phyloP scores from a whole-genome alignment of 768 basidiomycete genomes.

The Kwoniella mangroviensis region DNA sequence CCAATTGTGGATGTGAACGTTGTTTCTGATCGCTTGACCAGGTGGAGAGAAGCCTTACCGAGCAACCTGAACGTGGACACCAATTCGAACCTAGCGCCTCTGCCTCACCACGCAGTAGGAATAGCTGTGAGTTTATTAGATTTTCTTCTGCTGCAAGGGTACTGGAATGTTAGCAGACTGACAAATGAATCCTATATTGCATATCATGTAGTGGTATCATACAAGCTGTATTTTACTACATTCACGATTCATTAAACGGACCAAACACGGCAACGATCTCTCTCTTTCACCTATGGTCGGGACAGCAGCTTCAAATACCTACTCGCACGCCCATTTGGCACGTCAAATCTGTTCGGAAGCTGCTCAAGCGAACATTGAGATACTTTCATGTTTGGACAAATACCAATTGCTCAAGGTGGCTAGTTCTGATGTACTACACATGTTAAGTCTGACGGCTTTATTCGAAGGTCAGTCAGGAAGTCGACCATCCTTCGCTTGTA shows the following conservation, averaged over 20 bases:
- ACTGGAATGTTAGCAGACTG: not conserved
- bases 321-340: constrained; percentile 8
- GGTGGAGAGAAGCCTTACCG: constrained; percentile 33
- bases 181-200: too few species aligned
- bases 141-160: not conserved
- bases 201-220: constrained; percentile 41
- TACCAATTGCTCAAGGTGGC: constrained; percentile 32
- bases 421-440: constrained; percentile 47
- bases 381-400: constrained; percentile 34
- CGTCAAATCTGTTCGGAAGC: constrained; percentile 42
- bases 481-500: too few species aligned
- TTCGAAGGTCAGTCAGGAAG: constrained; percentile 36
- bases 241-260: constrained; percentile 35
- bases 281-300: constrained; percentile 10
- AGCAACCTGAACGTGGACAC: constrained; percentile 24
- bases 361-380: constrained; percentile 39
- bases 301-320: constrained; percentile 5
- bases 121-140: constrained; percentile 31
- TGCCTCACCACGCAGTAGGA: constrained; percentile 44
- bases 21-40: constrained; percentile 18
- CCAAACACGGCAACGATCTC: not conserved
- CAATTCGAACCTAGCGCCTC: constrained; percentile 22
- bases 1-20: not conserved
- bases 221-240: constrained; percentile 42
- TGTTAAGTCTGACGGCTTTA: constrained; percentile 43